Conservation (phyloP, 176 grass and related monocot species). For the Eleusine indica region DNA sequence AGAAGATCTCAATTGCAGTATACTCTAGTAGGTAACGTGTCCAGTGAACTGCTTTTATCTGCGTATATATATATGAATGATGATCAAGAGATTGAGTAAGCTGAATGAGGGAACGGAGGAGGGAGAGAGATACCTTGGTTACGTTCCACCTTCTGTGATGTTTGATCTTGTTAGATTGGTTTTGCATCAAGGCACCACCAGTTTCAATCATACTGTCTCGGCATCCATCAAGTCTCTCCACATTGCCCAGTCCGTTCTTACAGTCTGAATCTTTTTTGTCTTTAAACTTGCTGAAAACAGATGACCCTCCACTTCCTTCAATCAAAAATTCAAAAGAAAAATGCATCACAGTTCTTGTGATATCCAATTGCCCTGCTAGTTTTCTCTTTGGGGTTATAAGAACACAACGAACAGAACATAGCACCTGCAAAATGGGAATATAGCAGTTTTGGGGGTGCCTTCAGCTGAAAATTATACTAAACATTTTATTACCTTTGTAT, state of each 20-base stretch:
- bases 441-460: slow-evolving; percentile 5
- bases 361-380: slow-evolving; percentile 78
- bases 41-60: slow-evolving; percentile 97
- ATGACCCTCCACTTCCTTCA: slow-evolving; percentile 91
- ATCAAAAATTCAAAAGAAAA: slow-evolving; percentile 94
- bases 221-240: slow-evolving; percentile 60
- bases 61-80: background rate
- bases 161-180: slow-evolving; percentile 83
- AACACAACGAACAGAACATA: slow-evolving; percentile 68
- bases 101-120: background rate
- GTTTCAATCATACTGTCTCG: slow-evolving; percentile 48
- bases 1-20: slow-evolving; percentile 93
- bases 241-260: slow-evolving; percentile 63
- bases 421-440: slow-evolving; percentile 59
- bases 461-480: slow-evolving; percentile 4
- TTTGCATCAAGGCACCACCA: slow-evolving; percentile 51
- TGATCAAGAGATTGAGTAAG: background rate
- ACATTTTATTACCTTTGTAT: slow-evolving; percentile 35
- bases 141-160: slow-evolving; percentile 94
- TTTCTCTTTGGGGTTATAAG: slow-evolving; percentile 97
- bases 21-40: slow-evolving; percentile 90
- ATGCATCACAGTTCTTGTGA: slow-evolving; percentile 74
- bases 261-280: slow-evolving; percentile 68
- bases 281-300: slow-evolving; percentile 78
- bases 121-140: slow-evolving; percentile 49